These are phyloP conservation scores for Phytophthora citrophthora DNA, from an alignment of 352 stramenopile genomes.

Conservation along the genomic window DNA sequence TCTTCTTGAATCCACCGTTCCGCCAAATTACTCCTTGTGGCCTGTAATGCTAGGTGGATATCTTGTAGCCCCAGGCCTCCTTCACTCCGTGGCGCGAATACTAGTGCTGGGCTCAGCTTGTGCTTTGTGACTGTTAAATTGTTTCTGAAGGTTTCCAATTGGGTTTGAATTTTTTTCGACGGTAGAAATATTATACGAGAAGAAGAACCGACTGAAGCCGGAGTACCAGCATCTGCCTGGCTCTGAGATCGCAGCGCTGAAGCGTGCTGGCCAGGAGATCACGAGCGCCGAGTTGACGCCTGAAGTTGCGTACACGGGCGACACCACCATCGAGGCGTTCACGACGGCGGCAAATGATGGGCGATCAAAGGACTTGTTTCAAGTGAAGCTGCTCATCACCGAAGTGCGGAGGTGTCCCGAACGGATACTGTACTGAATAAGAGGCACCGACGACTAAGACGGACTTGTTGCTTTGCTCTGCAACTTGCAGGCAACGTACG, in stretches of 20 bases:
- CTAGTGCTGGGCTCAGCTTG: too few species aligned
- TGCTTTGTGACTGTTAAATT: too few species aligned
- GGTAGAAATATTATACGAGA: slow-evolving; percentile 77
- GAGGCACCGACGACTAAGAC: slow-evolving; percentile 9
- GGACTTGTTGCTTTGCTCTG: neutral
- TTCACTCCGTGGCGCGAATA: too few species aligned
- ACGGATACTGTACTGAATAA: slow-evolving; percentile 14
- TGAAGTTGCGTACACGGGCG: slow-evolving; percentile 84
- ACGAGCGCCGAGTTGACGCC: slow-evolving; percentile 41
- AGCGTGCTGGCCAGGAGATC: slow-evolving; percentile 52
- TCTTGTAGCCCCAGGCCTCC: too few species aligned
- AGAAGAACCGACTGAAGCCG: slow-evolving; percentile 52
- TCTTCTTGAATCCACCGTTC: too few species aligned
- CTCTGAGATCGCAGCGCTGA: slow-evolving; percentile 56
- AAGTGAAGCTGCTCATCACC: slow-evolving; percentile 75
- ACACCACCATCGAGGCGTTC: slow-evolving; percentile 78
- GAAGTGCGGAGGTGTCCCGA: slow-evolving; percentile 51
- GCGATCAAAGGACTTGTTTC: slow-evolving; percentile 54
- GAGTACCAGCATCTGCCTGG: slow-evolving; percentile 52
- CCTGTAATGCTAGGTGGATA: too few species aligned
- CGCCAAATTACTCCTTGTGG: too few species aligned
- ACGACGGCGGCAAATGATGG: slow-evolving; percentile 13
- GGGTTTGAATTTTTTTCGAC: slow-evolving; percentile 1
- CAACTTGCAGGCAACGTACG: slow-evolving; percentile 64
- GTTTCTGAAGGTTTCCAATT: too few species aligned